Evolutionary conservation across 1,139 yeast genomes (phyloP), one percentile per base, ranked within the genome.

Genomic region (Sugiyamaella japonica): DNA sequence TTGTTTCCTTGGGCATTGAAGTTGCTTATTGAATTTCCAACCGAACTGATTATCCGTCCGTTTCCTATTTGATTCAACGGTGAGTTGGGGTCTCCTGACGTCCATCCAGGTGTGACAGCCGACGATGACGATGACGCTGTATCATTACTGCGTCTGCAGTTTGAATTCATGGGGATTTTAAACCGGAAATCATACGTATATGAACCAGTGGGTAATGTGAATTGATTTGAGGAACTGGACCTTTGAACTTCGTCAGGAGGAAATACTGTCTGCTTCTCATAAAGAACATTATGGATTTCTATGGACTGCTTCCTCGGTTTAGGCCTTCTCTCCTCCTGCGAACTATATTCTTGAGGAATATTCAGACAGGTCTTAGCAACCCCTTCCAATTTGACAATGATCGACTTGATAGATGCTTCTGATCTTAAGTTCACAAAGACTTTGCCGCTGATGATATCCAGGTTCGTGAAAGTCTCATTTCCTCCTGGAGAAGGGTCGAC

Each of bases 381-480:
- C 0, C 88, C 89, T 63, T 82, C 85, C 31, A 84, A 71, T 63
- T 83, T 83, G 53, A 83, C 85, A 60, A 77, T 81, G 50, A 84
- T 80, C 60, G 75, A 73, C 46, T 76, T 76, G 45, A 84, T 69
- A 0, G 82, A 66, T 29, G 81, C 73, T 15, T 84, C 79, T 3
- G 76, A 71, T 7, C 76, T 69, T 16, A 79, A 78, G 10, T 69
- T 70, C 53, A 83, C 68, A 9, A 66, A 66, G 2, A 83, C 79
- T 4, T 63, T 66, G 0, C 88, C 88, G n/a, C 67, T 59, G 16
- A 83, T 68, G 4, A 70, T 65, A 60, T 83, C 86, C 58, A 76
- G 66, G 60, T 79, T 81, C 48, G 86, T 80, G 65, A 78, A 81
- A 2, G 80, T 75, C 15, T 50, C 42, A 7, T 53, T 53, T 16